Evolutionary conservation across 257 asterid species (phyloP).

Genomic region (Craterostigma plantagineum): DNA sequence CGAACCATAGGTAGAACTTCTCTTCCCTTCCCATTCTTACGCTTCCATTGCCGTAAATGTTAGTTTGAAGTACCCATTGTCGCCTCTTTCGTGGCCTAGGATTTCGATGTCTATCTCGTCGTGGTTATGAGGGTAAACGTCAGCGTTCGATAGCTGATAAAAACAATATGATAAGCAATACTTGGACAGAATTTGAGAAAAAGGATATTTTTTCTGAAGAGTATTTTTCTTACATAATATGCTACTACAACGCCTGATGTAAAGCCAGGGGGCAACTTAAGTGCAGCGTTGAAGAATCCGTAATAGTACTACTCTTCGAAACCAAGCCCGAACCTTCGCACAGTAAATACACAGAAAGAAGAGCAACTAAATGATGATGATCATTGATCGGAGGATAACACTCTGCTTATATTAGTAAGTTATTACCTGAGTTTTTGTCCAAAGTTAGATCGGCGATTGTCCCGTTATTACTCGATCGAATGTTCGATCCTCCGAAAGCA

Average conservation of each 20-base stretch:
- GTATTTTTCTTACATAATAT: slow-evolving; percentile 36
- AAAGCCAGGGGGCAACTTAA: slow-evolving; percentile 69
- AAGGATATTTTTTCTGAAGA: too few relatives aligned
- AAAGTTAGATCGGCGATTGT: slow-evolving; percentile 36
- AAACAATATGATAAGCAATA: too few relatives aligned
- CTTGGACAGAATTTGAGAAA: too few relatives aligned
- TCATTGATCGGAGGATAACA: too few relatives aligned
- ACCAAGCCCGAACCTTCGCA: slow-evolving; percentile 59
- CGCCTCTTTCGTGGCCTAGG: slow-evolving; percentile 68
- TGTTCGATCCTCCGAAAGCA: slow-evolving; percentile 36
- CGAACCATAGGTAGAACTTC: slow-evolving; percentile 80
- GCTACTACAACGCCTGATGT: slow-evolving; percentile 83
- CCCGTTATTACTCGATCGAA: slow-evolving; percentile 35
- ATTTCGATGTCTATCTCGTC: slow-evolving; percentile 70
- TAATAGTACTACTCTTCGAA: slow-evolving; percentile 51
- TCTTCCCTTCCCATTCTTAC: slow-evolving; percentile 69
- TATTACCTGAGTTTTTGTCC: slow-evolving; percentile 53
- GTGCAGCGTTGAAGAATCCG: slow-evolving; percentile 69
- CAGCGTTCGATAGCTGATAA: slow-evolving; percentile 40
- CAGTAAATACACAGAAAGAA: background rate
- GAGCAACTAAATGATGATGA: background rate
- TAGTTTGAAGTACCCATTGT: slow-evolving; percentile 71
- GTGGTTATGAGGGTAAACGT: slow-evolving; percentile 54
- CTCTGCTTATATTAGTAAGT: background rate
- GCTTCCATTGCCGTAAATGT: slow-evolving; percentile 77